Conservation (phyloP, 306 rosid genomes). For the Prunus salicina region DNA sequence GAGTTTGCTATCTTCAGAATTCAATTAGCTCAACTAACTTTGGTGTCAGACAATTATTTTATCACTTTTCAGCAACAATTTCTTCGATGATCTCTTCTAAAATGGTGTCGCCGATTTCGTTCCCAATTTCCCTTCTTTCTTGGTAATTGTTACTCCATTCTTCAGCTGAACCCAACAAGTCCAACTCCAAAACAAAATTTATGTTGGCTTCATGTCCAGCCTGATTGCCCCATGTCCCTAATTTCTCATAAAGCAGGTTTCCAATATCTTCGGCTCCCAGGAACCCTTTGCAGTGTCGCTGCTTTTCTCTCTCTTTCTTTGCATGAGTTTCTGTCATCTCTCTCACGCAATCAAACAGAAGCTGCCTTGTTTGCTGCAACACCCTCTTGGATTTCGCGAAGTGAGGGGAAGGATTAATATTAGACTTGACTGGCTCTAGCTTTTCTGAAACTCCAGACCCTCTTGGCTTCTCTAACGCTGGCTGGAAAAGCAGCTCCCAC, state of each 20-base stretch:
- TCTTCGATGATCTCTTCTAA: constrained; percentile 48
- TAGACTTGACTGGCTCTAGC: constrained; percentile 30
- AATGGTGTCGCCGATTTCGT: constrained; percentile 55
- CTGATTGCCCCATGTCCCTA: constrained; percentile 33
- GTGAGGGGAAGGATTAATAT: constrained; percentile 28
- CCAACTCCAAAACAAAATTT: constrained; percentile 30
- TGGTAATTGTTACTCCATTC: constrained; percentile 52
- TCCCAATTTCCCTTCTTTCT: constrained; percentile 40
- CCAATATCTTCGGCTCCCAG: constrained; percentile 48
- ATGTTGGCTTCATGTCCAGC: constrained; percentile 32
- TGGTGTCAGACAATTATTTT: neutral
- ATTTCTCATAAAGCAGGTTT: constrained; percentile 43
- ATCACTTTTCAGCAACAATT: constrained; percentile 33
- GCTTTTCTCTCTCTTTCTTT: constrained; percentile 22
- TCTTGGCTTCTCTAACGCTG: constrained; percentile 32
- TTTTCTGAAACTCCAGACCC: constrained; percentile 22
- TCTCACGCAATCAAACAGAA: constrained; percentile 66
- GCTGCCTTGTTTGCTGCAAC: constrained; percentile 53
- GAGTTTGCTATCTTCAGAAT: neutral
- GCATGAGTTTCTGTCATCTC: constrained; percentile 40
- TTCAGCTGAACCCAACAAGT: constrained; percentile 32
- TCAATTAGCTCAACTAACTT: neutral
- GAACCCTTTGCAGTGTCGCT: constrained; percentile 6
- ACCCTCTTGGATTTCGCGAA: constrained; percentile 47
- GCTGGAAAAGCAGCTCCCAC: constrained; percentile 43